These are phyloP conservation scores for Trichoderma atroviride DNA, from an alignment of 2,329 filamentous ascomycete species.

Conservation along the genomic window DNA sequence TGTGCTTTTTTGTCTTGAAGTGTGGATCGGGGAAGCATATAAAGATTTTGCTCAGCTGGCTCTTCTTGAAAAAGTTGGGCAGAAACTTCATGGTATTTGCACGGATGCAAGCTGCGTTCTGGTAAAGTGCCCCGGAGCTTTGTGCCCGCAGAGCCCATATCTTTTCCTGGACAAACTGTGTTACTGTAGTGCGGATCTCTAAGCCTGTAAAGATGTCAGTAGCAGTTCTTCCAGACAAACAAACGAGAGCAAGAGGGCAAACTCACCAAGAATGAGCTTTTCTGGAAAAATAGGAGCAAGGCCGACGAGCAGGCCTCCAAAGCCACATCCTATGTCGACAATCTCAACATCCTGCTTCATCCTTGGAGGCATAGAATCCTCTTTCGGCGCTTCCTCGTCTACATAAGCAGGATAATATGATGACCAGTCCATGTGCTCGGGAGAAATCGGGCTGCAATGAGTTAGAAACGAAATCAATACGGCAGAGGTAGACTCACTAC, in stretches of 20 bases:
- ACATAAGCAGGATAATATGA: conserved; percentile 77
- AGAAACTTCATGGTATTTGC: conserved; percentile 99
- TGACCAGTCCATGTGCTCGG: conserved; percentile 89
- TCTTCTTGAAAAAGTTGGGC: conserved; percentile 90
- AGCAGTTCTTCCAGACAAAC: not conserved
- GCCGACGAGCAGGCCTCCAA: conserved; percentile 86
- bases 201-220: conserved; percentile 60
- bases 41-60: conserved; percentile 87
- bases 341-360: conserved; percentile 74
- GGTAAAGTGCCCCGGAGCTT: conserved; percentile 62
- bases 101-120: conserved; percentile 86
- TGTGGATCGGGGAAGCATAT: conserved; percentile 98
- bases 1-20: conserved; percentile 97
- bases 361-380: conserved; percentile 35
- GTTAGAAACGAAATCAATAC: conserved; percentile 11
- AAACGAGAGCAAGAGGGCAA: not conserved
- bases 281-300: conserved; percentile 80
- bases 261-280: conserved; percentile 76
- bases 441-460: conserved; percentile 68
- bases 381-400: conserved; percentile 40
- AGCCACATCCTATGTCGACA: conserved; percentile 96
- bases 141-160: conserved; percentile 78
- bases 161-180: conserved; percentile 86
- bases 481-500: conserved; percentile 63
- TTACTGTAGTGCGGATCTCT: conserved; percentile 89